Conservation (phyloP, 1,284 basidiomycete species). For the Mycena citricolor region DNA sequence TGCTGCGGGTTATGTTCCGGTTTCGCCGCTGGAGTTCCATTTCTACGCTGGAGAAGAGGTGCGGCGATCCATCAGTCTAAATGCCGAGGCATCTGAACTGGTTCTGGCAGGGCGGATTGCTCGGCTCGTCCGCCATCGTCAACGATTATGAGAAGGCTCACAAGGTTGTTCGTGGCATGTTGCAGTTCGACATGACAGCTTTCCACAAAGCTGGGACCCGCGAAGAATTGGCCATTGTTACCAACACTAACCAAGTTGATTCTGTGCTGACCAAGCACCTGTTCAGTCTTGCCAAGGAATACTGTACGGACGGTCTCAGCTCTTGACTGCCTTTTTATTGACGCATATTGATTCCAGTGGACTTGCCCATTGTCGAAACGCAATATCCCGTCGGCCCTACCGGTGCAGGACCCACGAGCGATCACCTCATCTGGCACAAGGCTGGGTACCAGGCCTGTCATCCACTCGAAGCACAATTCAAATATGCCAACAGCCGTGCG, state of each 20-base stretch:
- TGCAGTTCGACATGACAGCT: constrained; percentile 37
- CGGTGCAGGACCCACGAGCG: constrained; percentile 28
- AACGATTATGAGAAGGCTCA: constrained; percentile 42
- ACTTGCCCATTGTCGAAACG: constrained; percentile 21
- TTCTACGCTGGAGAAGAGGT: constrained; percentile 57
- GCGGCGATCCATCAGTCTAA: not conserved
- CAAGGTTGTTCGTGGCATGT: constrained; percentile 47
- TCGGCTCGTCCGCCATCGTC: constrained; percentile 55
- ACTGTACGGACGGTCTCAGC: constrained; percentile 9
- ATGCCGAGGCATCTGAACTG: no score
- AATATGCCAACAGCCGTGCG: constrained; percentile 2
- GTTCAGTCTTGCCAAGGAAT: constrained; percentile 19
- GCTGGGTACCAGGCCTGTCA: constrained; percentile 7
- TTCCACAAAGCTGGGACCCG: constrained; percentile 25
- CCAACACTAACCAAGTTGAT: constrained; percentile 15
- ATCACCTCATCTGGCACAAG: constrained; percentile 5
- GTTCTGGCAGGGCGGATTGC: constrained; percentile 45
- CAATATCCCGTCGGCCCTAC: constrained; percentile 5
- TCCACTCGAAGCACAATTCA: constrained; percentile 3
- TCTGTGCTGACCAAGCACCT: constrained; percentile 18
- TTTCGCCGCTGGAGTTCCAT: constrained; percentile 54
- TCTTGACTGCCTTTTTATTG: not conserved
- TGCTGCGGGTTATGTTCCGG: constrained; percentile 41
- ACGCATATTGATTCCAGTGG: constrained; percentile 16
- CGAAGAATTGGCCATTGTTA: constrained; percentile 21